A percentile compares a stretch with the other conserved stretches of the same genome.
Conservation (phyloP, 768 basidiomycete genomes). For the Galerina sulciceps region DNA sequence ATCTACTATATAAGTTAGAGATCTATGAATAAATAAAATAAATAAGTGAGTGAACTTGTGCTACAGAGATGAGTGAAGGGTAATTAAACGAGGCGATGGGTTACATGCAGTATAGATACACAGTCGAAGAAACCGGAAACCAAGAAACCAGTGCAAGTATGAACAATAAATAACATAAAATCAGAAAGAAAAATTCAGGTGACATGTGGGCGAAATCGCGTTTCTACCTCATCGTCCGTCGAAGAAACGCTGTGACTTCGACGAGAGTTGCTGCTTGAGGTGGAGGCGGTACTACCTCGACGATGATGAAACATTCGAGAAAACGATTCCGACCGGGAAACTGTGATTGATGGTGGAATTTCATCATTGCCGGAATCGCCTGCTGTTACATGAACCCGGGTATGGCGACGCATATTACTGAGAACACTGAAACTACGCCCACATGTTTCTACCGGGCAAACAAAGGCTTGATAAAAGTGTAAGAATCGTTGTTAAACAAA, state of each 20-base stretch:
- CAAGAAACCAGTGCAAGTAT: neutral
- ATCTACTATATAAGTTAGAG: neutral
- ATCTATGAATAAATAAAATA: conserved; percentile 4
- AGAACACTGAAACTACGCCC: conserved; percentile 85
- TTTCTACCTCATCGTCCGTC: conserved; percentile 31
- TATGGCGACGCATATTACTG: conserved; percentile 88
- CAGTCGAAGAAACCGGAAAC: neutral
- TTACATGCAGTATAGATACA: neutral
- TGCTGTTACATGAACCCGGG: conserved; percentile 60
- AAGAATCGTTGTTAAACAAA: conserved; percentile 1
- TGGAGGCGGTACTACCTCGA: conserved; percentile 43
- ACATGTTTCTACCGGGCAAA: conserved; percentile 75
- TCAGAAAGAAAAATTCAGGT: conserved; percentile 19
- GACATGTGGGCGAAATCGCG: neutral
- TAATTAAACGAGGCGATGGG: neutral
- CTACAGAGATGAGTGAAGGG: neutral
- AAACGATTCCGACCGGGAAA: conserved; percentile 6
- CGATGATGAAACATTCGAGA: conserved; percentile 33
- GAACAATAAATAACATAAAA: conserved; percentile 5
- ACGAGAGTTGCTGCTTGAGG: conserved; percentile 44
- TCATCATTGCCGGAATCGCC: conserved; percentile 6
- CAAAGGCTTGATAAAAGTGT: conserved; percentile 55
- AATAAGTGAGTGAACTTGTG: neutral
- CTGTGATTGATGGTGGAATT: conserved; percentile 4
- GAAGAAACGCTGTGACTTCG: conserved; percentile 44